Evolutionary conservation across 306 rosid genomes (phyloP), one percentile per base, ranked within the genome.

Genomic region (Rosa persica): DNA sequence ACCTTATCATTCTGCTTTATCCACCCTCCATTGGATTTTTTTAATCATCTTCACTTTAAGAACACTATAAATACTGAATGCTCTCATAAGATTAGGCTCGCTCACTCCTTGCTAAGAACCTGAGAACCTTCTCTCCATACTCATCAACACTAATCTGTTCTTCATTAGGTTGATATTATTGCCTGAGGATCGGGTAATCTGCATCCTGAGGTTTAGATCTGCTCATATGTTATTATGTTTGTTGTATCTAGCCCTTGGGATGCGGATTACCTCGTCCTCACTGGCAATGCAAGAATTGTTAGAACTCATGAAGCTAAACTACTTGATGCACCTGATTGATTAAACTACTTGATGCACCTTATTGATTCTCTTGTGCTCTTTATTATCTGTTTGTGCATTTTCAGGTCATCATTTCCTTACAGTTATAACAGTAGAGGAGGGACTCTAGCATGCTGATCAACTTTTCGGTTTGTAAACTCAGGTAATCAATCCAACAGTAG

Each of bases 121-220:
- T 20, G 5, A 52, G 58, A 52, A 52, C 58, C 60, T 80, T 81
- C 73, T 64, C 38, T 58, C 70, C 57, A 22, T 69, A 46, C 38
- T 44, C 8, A 17, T 6, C 10, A 15, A 15, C 6, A 23, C 19
- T 10, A 12, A 19, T 25, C 5, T 65, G 52, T 62, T 58, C 48
- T 20, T 61, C 23, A 20, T 64, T 60, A 38, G 54, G 47, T 46
- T 61, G 5, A 39, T 71, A 66, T 78, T 77, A 76, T 82, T 85
- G 88, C 62, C 81, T 76, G 12, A 72, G 87, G 89, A 85, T 78
- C 22, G 40, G 89, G 84, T 88, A 88, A 88, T 85, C 87, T 85
- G 89, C 91, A 88, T 85, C 91, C 89, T 88, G 89, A 83, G 91
- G 98, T 92, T 87, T 89, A 89, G 85, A 93, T 77, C 84, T 78